phyloP scores from a whole-genome alignment of 495 filamentous ascomycete species.

The Neurospora sp. region DNA sequence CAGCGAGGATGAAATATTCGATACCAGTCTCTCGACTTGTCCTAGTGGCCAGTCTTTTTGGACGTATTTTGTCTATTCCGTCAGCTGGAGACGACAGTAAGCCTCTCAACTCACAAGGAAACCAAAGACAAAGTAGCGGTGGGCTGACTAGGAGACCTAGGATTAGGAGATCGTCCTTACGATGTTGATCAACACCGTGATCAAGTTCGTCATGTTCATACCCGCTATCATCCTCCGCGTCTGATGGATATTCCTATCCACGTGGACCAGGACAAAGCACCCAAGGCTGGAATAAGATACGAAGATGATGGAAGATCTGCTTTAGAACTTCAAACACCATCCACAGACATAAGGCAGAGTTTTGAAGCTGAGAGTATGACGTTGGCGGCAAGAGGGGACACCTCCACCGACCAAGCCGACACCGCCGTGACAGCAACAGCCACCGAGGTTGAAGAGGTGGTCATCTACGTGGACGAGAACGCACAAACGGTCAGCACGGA shows the following conservation, averaged over 20 bases:
- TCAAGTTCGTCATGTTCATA: background rate
- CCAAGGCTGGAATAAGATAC: background rate
- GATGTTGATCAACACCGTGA: background rate
- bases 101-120: background rate
- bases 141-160: background rate
- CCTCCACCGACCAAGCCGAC: background rate
- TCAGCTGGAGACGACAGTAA: background rate
- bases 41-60: background rate
- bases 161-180: background rate
- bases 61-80: background rate
- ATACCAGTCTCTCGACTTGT: background rate
- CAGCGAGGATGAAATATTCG: background rate
- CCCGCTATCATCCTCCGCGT: background rate
- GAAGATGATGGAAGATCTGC: background rate
- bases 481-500: background rate
- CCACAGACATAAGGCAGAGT: background rate
- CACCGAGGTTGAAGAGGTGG: background rate
- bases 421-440: background rate
- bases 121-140: background rate
- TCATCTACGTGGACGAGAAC: background rate
- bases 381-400: background rate
- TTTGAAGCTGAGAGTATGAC: background rate
- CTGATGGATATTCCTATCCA: background rate
- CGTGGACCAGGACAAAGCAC: background rate
- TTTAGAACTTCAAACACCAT: background rate